Evolutionary conservation across 495 filamentous ascomycete genomes (phyloP).

Genomic region (Penicillium salamii): DNA sequence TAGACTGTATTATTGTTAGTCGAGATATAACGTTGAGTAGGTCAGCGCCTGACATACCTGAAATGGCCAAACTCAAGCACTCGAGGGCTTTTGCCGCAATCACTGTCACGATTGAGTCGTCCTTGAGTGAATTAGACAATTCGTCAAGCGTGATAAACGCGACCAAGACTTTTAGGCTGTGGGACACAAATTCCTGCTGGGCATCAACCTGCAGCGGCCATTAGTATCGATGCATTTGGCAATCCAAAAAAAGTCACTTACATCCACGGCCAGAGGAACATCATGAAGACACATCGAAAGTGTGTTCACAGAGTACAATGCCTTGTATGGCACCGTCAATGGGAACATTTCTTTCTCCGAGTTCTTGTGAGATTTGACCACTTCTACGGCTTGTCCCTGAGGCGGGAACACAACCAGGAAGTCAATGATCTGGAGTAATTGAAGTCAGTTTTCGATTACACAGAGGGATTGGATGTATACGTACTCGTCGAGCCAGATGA

Average conservation of each 20-base stretch:
- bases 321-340: slow-evolving; percentile 65
- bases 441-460: too few relatives aligned
- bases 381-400: slow-evolving; percentile 56
- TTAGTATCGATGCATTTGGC: slow-evolving; percentile 1
- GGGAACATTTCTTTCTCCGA: slow-evolving; percentile 63
- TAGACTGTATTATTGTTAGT: slow-evolving; percentile 15
- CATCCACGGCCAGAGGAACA: slow-evolving; percentile 36
- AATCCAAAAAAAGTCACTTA: background rate
- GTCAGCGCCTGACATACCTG: background rate
- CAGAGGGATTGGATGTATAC: too few relatives aligned
- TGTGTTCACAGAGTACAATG: slow-evolving; percentile 69
- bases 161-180: slow-evolving; percentile 42
- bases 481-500: slow-evolving; percentile 64
- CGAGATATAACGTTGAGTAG: background rate
- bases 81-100: slow-evolving; percentile 37
- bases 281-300: slow-evolving; percentile 52
- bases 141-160: slow-evolving; percentile 37
- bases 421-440: slow-evolving; percentile 58
- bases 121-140: slow-evolving; percentile 21
- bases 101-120: slow-evolving; percentile 19
- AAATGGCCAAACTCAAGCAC: slow-evolving; percentile 33
- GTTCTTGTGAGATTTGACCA: slow-evolving; percentile 53
- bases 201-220: slow-evolving; percentile 22
- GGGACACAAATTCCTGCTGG: slow-evolving; percentile 38
- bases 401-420: slow-evolving; percentile 74